Conservation (phyloP, 106 monocot species). For the Vanilla planifolia region DNA sequence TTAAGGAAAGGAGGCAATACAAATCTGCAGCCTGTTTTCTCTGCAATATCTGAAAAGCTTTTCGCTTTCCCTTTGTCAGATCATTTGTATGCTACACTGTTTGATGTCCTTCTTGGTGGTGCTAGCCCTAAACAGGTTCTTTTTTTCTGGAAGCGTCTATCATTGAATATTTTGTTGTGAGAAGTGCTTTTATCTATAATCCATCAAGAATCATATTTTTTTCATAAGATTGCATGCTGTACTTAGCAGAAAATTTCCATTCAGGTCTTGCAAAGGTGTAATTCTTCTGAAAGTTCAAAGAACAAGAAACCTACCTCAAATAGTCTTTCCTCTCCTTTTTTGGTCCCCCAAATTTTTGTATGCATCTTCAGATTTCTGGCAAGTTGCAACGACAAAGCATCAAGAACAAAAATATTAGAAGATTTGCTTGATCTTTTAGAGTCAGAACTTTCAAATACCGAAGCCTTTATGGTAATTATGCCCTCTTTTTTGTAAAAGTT, state of each 20-base stretch:
- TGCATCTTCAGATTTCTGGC: constrained; percentile 87
- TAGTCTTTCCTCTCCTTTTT: constrained; percentile 45
- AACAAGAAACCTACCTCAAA: constrained; percentile 33
- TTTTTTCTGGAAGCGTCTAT: neutral
- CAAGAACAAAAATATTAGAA: constrained; percentile 58
- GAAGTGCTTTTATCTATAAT: neutral
- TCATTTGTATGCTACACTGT: constrained; percentile 83
- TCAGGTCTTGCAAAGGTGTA: constrained; percentile 77
- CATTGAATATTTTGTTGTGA: neutral
- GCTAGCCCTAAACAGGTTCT: constrained; percentile 98
- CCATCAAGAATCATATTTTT: neutral
- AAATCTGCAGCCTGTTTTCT: constrained; percentile 40
- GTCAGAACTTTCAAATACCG: constrained; percentile 86
- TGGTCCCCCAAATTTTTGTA: constrained; percentile 76
- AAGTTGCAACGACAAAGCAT: constrained; percentile 46
- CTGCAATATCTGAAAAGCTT: constrained; percentile 72
- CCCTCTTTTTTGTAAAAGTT: constrained; percentile 3
- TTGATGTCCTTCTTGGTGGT: constrained; percentile 99
- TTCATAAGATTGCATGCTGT: neutral
- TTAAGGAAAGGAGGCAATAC: constrained; percentile 37
- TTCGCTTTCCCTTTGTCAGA: constrained; percentile 86
- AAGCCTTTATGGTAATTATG: constrained; percentile 73
- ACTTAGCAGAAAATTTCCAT: constrained; percentile 5
- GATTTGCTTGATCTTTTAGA: constrained; percentile 79
- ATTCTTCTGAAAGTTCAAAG: constrained; percentile 34